phyloP scores from a whole-genome alignment of 164 flowering plant genomes.

The Kalanchoe fedtschenkoi region DNA sequence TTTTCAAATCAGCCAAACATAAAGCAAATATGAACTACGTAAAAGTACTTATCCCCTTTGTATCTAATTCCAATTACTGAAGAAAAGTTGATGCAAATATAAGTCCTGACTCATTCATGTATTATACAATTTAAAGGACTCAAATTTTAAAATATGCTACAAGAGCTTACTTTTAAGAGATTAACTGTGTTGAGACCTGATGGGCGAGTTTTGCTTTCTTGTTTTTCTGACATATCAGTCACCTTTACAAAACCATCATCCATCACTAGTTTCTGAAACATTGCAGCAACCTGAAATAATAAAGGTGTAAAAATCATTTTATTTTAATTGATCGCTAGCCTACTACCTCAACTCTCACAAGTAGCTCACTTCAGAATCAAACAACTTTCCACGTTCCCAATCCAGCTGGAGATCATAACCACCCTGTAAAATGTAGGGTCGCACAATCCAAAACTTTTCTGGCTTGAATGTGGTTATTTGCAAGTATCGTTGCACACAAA shows the following conservation, averaged over 20 bases:
- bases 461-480: slow-evolving; percentile 84
- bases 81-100: too few relatives aligned
- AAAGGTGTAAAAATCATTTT: slow-evolving; percentile 1
- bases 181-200: slow-evolving; percentile 91
- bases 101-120: neutral
- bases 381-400: slow-evolving; percentile 75
- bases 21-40: neutral
- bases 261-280: slow-evolving; percentile 71
- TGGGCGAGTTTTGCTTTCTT: slow-evolving; percentile 77
- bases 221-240: slow-evolving; percentile 47
- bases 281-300: slow-evolving; percentile 46
- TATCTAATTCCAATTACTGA: neutral
- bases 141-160: neutral
- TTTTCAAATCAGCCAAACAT: neutral
- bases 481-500: slow-evolving; percentile 87
- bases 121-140: neutral
- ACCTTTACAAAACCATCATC: slow-evolving; percentile 65
- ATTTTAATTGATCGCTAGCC: neutral
- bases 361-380: slow-evolving; percentile 66
- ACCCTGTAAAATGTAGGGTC: slow-evolving; percentile 41
- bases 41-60: neutral
- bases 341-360: neutral
- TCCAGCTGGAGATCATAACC: slow-evolving; percentile 83
- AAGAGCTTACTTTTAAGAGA: slow-evolving; percentile 57
- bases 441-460: slow-evolving; percentile 79